Evolutionary conservation across 768 basidiomycete genomes (phyloP), one percentile per base, ranked within the genome.

Genomic region (Rhizopogon vulgaris): DNA sequence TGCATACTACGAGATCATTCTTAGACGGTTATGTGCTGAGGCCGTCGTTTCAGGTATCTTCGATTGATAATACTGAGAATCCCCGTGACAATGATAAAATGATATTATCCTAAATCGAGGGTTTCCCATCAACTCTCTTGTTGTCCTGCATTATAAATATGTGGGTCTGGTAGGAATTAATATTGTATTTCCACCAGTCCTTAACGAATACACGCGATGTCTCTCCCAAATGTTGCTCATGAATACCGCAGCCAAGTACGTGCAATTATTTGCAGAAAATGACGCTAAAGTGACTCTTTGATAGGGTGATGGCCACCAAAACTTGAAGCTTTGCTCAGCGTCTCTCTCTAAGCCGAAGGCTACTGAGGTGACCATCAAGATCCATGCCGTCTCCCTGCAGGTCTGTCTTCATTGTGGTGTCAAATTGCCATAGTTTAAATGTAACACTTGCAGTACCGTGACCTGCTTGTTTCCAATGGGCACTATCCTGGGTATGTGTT

Each of bases 311-410:
- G 60, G 56, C 49, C 43, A 65, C 52, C 58, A 62, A 32, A 67
- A 69, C 48, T 60, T 70, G 36, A 62, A 57, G 8, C 39, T 72
- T 37, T 57, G 56, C 38, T 54, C 63, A 39, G 55, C 52, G 10
- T 51, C 62, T 8, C 53, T 69, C 32, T 60, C 64, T 0, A 56
- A 65, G 46, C 75, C 73, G 2, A 73, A 69, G 45, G 61, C 77
- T 1, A 69, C 62, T 22, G 75, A 84, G 49, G 82, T 81, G 6
- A 70, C 82, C 24, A 75, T 84, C 55, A 79, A 78, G 57, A 67
- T 78, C 9, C 75, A 78, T 51, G 78, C 80, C 0, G 79, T 80
- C 14, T 83, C 82, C 32, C 66, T 83, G 8, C 76, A 81, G 64
- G 77, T 75, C 24, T 36, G 25, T 10, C 24, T 47, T 3, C 3